Conservation (phyloP, 1,284 basidiomycete species). For the Rhodotorula sp. region DNA sequence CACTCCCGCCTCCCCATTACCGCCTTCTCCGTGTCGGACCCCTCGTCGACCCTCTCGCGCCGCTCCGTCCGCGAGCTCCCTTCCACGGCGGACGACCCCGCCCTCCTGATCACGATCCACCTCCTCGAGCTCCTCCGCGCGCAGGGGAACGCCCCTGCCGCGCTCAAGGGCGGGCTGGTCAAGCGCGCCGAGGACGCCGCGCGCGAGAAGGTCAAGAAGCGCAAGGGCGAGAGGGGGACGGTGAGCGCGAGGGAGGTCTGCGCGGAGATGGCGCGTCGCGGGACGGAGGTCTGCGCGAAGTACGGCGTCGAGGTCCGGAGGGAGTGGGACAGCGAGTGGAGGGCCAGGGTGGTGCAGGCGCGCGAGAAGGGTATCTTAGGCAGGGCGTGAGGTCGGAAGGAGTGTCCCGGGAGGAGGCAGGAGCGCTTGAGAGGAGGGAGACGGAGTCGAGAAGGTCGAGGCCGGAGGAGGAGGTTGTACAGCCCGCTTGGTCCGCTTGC, state of each 20-base stretch:
- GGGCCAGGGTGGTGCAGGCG: background rate
- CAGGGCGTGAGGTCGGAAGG: too few species aligned
- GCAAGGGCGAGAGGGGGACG: background rate
- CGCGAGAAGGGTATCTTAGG: too few species aligned
- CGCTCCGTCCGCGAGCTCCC: background rate
- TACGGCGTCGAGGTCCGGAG: constrained; percentile 1
- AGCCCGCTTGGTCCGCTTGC: too few species aligned
- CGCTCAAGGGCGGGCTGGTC: background rate
- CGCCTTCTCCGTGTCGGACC: background rate
- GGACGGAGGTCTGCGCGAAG: background rate
- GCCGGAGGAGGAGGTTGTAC: too few species aligned
- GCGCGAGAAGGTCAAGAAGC: background rate
- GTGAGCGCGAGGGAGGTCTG: background rate
- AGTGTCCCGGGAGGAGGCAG: too few species aligned
- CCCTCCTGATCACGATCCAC: background rate
- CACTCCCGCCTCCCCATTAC: background rate
- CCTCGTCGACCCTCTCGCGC: background rate
- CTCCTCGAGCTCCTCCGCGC: background rate
- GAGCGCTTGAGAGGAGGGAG: too few species aligned
- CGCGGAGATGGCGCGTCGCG: background rate
- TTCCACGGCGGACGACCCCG: background rate
- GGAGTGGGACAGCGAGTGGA: background rate
- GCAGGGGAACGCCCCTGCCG: background rate
- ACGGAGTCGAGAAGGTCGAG: too few species aligned
- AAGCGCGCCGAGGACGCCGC: background rate